phyloP scores from a whole-genome alignment of 306 rosid species.

The Hippophae rhamnoides region DNA sequence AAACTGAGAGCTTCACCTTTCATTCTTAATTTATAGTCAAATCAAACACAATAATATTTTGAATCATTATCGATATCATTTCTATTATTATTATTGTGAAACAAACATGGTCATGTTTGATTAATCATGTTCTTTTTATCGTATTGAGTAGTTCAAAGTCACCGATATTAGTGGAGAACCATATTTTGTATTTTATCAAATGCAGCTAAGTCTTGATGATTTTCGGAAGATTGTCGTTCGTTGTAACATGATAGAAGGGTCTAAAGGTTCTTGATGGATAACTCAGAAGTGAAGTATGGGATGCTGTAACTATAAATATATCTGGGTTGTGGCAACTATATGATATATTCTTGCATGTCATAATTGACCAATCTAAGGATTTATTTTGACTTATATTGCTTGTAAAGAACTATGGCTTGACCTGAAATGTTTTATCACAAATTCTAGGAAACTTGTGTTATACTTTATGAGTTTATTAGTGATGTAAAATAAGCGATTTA shows the following conservation, averaged over 20 bases:
- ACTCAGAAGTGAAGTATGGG: background rate
- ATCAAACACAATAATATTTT: no score
- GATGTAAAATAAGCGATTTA: no score
- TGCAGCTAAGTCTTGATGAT: conserved; percentile 74
- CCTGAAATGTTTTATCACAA: background rate
- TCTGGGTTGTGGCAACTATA: background rate
- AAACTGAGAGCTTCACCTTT: no score
- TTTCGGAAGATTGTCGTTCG: conserved; percentile 66
- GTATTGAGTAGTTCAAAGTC: background rate
- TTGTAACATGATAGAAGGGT: conserved; percentile 61
- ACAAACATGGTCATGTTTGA: no score
- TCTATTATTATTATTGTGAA: no score
- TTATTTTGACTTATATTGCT: background rate
- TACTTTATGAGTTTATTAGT: no score
- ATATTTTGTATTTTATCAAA: background rate
- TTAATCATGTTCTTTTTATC: background rate
- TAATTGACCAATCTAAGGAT: background rate
- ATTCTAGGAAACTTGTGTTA: no score
- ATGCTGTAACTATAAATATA: background rate
- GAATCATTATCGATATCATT: no score
- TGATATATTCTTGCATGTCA: background rate
- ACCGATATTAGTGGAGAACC: background rate
- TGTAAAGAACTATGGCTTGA: background rate
- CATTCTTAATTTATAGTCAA: no score
- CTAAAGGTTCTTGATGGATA: conserved; percentile 26